Base-by-base conservation (phyloP, 352 stramenopile genomes). In the Pythium apleroticum region DNA sequence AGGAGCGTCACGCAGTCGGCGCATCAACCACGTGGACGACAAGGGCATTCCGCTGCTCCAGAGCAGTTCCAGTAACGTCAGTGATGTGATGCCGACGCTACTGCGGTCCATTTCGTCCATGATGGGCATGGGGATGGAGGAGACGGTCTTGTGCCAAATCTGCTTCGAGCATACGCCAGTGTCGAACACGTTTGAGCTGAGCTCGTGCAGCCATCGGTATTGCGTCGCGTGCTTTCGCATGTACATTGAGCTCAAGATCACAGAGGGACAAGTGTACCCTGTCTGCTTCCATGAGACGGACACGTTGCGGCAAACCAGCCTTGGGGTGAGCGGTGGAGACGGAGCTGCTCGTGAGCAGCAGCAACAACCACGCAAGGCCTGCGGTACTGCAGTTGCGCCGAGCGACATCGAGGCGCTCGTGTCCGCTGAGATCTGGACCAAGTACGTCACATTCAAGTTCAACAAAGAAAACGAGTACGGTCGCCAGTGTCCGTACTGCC, bases 401-500 rank as follows among this genome's bases (percentile, higher is more conserved):
- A 68, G 73, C 24, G 82, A 91, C 28, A 85, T 90, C 28, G 66
- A 66, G 15, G 56, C 58, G 9, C 55, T 84, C n/a, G 68, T 92
- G 6, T 76, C 65, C 0, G 61, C 79, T 1, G 66, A 80, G 12
- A 64, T 84, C 5, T 94, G 76, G 75, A 72, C 76, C 19, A 95
- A 95, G 75, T 96, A 96, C 60, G 56, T 77, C 57, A 93, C 87
- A 65, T 90, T 97, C 61, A 89, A 92, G 50, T 97, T 97, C 68
- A 95, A 94, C 77, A 87, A 91, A 66, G 80, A 91, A 65, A 66
- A 93, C 58, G 67, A 86, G 56, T 70, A 82, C 43, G 78, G 77
- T 4, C 81, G 84, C 1, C 73, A 92, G 69, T 89, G 87, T 61
- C 76, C 77, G 41, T 82, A 81, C 53, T 86, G 80, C 56, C 68